Evolutionary conservation across 352 stramenopile genomes (phyloP).

Genomic region (Phytophthora litchii): DNA sequence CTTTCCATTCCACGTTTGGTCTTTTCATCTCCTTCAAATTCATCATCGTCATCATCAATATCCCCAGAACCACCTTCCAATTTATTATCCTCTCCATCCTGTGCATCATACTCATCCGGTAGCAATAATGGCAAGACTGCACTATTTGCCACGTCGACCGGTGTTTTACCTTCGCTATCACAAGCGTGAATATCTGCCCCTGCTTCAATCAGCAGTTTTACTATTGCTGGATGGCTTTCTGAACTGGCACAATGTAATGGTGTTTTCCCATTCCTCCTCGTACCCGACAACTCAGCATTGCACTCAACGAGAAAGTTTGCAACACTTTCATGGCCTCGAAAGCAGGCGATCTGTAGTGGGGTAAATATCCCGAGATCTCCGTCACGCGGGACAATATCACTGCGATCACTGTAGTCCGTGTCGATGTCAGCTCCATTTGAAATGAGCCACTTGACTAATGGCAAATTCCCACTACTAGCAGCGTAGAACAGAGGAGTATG

Average conservation of each 20-base stretch:
- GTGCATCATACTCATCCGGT: conserved; percentile 43
- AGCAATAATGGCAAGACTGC: conserved; percentile 55
- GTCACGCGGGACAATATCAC: conserved; percentile 52
- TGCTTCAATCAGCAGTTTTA: conserved; percentile 72
- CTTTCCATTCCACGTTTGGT: conserved; percentile 15
- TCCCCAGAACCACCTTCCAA: conserved; percentile 28
- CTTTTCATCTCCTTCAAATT: conserved; percentile 38
- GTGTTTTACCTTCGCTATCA: conserved; percentile 63
- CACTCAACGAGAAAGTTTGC: conserved; percentile 85
- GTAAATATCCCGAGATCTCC: conserved; percentile 78
- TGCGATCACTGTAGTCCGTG: conserved; percentile 74
- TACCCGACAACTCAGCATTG: conserved; percentile 76
- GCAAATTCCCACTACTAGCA: conserved; percentile 66
- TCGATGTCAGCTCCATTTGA: conserved; percentile 87
- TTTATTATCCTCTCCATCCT: conserved; percentile 33
- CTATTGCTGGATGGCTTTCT: conserved; percentile 63
- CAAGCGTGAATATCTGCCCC: conserved; percentile 70
- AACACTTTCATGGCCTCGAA: conserved; percentile 70
- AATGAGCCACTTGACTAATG: conserved; percentile 86
- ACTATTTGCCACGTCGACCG: conserved; percentile 64
- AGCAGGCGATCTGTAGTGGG: conserved; percentile 78
- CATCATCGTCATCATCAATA: conserved; percentile 42
- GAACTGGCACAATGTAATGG: conserved; percentile 72
- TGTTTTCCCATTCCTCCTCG: conserved; percentile 72
- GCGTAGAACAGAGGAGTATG: conserved; percentile 86